Base-by-base conservation (phyloP, 768 basidiomycete genomes). In the Paxillus involutus region DNA sequence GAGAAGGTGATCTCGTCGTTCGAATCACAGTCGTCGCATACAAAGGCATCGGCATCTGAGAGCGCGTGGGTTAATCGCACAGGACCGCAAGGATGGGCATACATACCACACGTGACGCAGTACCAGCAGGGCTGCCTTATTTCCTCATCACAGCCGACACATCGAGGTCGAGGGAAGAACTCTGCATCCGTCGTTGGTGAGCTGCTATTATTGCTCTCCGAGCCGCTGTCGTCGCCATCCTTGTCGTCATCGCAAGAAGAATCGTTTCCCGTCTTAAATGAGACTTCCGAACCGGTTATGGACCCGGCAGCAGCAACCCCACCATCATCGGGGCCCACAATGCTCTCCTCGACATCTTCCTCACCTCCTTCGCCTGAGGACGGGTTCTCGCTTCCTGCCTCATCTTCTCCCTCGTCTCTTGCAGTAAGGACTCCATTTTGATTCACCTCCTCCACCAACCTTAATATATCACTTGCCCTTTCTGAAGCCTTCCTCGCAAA, bases 11-110 rank as follows among this genome's bases (percentile, higher is more conserved):
- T 3, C 0, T 5, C 12, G 8, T 51, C 41, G 24, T 32, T 44
- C 16, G 42, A 33, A 32, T 51, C 50, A 29, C 50, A 51, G 14
- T 44, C 41, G 16, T 51, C 50, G 24, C 50, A 51, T 14, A 51
- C 32, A 21, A 51, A 51, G 12, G 41, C 50, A 16, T 43, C 50
- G 6, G 42, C 33, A 32, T 51, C 50, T 51, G 19, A 24, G 13
- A 17, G 19, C 6, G 21, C 3, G 6, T 13, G 40, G 13, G 12
- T 29, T 21, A 9, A 13, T 3, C 33, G n/a, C 16, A 4, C 3
- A 50, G 9, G 9, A 30, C 29, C 21, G 36, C 21, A 13, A 17
- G 14, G 19, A 32, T 9, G 14, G 39, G 17, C 10, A 42, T 14
- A 37, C 48, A 26, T 30, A 49, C 48, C 48, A 29, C 48, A 49